Conservation (phyloP, 2,329 filamentous ascomycete genomes). For the Arthrobotrys iridis region DNA sequence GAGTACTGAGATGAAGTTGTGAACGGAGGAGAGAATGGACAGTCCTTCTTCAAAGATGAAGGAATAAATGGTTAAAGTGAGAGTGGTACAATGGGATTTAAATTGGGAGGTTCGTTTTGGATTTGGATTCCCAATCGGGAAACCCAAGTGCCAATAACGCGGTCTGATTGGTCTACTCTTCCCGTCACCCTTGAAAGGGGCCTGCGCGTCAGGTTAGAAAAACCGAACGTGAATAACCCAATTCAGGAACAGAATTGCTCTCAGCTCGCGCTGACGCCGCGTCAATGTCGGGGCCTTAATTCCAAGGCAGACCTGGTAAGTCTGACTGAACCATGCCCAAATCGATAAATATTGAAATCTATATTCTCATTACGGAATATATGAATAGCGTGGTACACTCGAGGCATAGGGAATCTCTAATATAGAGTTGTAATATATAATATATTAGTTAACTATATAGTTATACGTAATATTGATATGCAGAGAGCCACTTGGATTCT, state of each 20-base stretch:
- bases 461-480: too few relatives aligned
- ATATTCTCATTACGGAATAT: too few relatives aligned
- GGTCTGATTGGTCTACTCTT: slow-evolving; percentile 22
- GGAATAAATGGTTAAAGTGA: slow-evolving; percentile 1
- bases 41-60: background rate
- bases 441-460: background rate
- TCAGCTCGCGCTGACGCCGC: slow-evolving; percentile 42
- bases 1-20: background rate
- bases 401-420: background rate
- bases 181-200: slow-evolving; percentile 24
- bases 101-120: slow-evolving; percentile 17
- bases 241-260: slow-evolving; percentile 16
- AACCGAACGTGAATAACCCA: slow-evolving; percentile 13
- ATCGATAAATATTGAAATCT: background rate
- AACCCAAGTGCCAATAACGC: slow-evolving; percentile 40
- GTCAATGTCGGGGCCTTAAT: background rate
- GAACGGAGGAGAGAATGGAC: background rate
- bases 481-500: too few relatives aligned
- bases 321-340: background rate
- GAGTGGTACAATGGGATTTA: slow-evolving; percentile 7
- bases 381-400: background rate
- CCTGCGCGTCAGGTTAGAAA: slow-evolving; percentile 6
- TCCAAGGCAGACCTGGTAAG: slow-evolving; percentile 16
- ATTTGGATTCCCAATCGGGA: slow-evolving; percentile 37
- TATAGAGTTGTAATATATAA: background rate